Evolutionary conservation across 768 basidiomycete genomes (phyloP).

Genomic region (Lanmaoa rubissima): DNA sequence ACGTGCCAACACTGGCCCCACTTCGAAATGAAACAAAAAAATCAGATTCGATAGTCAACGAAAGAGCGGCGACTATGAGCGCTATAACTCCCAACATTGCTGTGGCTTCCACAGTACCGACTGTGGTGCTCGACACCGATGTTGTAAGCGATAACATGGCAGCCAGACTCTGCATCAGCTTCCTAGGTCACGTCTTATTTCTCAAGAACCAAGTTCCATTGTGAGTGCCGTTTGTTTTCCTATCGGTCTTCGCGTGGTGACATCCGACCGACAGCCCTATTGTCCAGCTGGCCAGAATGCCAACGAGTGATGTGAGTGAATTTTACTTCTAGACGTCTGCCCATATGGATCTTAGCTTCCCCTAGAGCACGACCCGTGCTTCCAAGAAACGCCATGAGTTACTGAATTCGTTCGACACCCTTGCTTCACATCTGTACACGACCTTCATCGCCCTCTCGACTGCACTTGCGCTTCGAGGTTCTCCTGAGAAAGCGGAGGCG

Average conservation of each 20-base stretch:
- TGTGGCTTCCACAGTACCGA: conserved; percentile 33
- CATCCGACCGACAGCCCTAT: conserved; percentile 49
- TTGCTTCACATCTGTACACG: conserved; percentile 70
- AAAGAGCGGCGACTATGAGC: background rate
- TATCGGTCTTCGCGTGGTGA: background rate
- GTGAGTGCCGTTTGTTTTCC: conserved; percentile 41
- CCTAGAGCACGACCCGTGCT: conserved; percentile 45
- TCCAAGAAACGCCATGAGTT: conserved; percentile 62
- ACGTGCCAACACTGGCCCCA: background rate
- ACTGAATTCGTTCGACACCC: conserved; percentile 63
- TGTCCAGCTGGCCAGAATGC: conserved; percentile 58
- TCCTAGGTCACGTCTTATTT: conserved; percentile 71
- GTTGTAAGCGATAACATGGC: conserved; percentile 58
- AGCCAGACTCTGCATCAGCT: conserved; percentile 56
- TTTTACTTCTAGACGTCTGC: background rate
- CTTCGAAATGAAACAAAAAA: background rate
- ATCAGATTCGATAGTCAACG: background rate
- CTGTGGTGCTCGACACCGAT: conserved; percentile 47
- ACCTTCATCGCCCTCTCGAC: conserved; percentile 74
- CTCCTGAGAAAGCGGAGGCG: background rate
- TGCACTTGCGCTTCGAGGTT: conserved; percentile 47
- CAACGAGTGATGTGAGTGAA: conserved; percentile 43
- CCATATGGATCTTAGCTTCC: background rate
- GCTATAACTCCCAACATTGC: background rate
- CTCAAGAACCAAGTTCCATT: conserved; percentile 78